phyloP scores from a whole-genome alignment of 331 rosid genomes.

The Cydonia oblonga region DNA sequence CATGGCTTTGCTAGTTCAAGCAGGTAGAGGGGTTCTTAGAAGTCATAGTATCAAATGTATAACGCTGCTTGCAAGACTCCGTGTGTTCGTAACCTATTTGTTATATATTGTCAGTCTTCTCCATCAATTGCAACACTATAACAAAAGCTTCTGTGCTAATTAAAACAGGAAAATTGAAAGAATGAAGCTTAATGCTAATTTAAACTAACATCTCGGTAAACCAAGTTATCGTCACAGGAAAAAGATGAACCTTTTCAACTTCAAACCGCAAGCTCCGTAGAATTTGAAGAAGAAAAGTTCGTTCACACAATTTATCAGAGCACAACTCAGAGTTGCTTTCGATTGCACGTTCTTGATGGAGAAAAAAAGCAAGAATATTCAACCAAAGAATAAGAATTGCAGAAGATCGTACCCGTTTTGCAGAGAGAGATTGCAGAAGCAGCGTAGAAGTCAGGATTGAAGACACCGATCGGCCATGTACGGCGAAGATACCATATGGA shows the following conservation, averaged over 20 bases:
- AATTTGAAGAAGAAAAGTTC: too few relatives aligned
- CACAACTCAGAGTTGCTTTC: too few relatives aligned
- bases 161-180: too few relatives aligned
- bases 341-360: too few relatives aligned
- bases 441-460: too few relatives aligned
- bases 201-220: conserved; percentile 34
- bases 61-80: conserved; percentile 7
- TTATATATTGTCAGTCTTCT: neutral
- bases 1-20: conserved; percentile 19
- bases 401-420: too few relatives aligned
- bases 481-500: too few relatives aligned
- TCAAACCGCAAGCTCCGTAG: conserved; percentile 40
- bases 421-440: too few relatives aligned
- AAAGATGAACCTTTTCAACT: conserved; percentile 22
- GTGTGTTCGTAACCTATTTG: conserved; percentile 17
- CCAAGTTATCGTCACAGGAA: conserved; percentile 24
- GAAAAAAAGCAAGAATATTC: too few relatives aligned
- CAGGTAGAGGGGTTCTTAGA: conserved; percentile 25
- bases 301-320: too few relatives aligned
- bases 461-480: too few relatives aligned
- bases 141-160: neutral
- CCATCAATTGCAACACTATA: neutral
- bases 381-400: too few relatives aligned
- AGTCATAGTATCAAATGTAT: conserved; percentile 20
- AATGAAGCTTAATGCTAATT: neutral